Conservation (phyloP, 192 early-diverging fungal species). For the Glomus cerebriforme region DNA sequence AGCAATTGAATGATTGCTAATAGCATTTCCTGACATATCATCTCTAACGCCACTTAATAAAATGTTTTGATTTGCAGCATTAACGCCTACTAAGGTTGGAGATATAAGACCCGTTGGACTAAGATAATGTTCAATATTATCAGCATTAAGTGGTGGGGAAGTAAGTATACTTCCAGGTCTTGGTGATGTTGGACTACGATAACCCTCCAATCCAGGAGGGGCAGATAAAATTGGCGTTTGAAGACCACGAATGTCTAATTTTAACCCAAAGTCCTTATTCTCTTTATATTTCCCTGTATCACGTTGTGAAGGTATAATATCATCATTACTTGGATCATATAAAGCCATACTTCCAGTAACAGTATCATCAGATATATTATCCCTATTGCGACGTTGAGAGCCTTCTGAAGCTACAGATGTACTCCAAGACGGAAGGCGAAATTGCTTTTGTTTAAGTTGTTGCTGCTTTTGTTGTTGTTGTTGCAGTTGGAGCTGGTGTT, state of each 20-base stretch:
- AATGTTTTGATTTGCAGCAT: slow-evolving; percentile 28
- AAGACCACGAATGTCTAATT: slow-evolving; percentile 33
- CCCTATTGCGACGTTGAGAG: slow-evolving; percentile 26
- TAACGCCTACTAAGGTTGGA: slow-evolving; percentile 16
- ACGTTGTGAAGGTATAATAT: slow-evolving; percentile 28
- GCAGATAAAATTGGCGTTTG: slow-evolving; percentile 21
- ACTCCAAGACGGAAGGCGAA: slow-evolving; percentile 33
- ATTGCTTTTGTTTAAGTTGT: slow-evolving; percentile 19
- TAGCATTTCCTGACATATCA: background rate
- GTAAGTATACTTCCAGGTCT: slow-evolving; percentile 2
- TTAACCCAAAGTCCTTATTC: slow-evolving; percentile 28
- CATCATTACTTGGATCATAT: slow-evolving; percentile 34
- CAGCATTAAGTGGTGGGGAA: slow-evolving; percentile 23
- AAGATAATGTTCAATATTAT: slow-evolving; percentile 29
- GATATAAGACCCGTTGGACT: slow-evolving; percentile 28
- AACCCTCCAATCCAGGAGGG: slow-evolving; percentile 26
- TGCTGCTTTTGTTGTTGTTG: slow-evolving; percentile 1
- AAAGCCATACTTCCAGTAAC: slow-evolving; percentile 37
- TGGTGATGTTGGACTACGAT: slow-evolving; percentile 31
- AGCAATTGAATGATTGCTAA: slow-evolving; percentile 11
- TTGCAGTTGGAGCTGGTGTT: slow-evolving; percentile 15
- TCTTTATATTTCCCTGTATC: slow-evolving; percentile 30
- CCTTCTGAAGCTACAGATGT: slow-evolving; percentile 32
- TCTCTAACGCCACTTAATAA: slow-evolving; percentile 3
- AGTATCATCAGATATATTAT: slow-evolving; percentile 21